These are phyloP conservation scores for Jasminum sambac DNA, from an alignment of 257 asterid genomes.

Conservation along the genomic window DNA sequence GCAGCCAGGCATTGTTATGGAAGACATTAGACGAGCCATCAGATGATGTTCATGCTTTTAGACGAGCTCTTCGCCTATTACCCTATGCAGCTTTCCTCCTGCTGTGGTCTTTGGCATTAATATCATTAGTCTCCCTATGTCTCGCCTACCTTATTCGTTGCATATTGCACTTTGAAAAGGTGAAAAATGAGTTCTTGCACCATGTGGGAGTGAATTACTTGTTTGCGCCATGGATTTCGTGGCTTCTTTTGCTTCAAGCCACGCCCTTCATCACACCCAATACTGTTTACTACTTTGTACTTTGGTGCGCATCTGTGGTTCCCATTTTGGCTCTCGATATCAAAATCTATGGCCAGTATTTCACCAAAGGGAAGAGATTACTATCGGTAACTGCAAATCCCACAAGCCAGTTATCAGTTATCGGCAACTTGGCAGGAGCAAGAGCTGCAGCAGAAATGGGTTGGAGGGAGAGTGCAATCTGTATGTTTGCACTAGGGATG, in stretches of 20 bases:
- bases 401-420: slow-evolving; percentile 60
- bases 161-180: slow-evolving; percentile 38
- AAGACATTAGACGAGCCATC: slow-evolving; percentile 32
- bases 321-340: slow-evolving; percentile 54
- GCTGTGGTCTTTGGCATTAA: slow-evolving; percentile 44
- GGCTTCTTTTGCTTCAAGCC: slow-evolving; percentile 61
- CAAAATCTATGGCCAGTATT: slow-evolving; percentile 72
- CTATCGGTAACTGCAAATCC: slow-evolving; percentile 61
- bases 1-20: slow-evolving; percentile 50
- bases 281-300: slow-evolving; percentile 23
- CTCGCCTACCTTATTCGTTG: slow-evolving; percentile 46
- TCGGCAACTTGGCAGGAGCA: slow-evolving; percentile 63
- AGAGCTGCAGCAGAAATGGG: slow-evolving; percentile 74
- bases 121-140: slow-evolving; percentile 41
- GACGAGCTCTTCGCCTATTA: slow-evolving; percentile 22
- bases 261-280: slow-evolving; percentile 45
- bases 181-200: slow-evolving; percentile 54
- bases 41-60: slow-evolving; percentile 3
- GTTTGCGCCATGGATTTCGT: slow-evolving; percentile 72
- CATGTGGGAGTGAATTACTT: slow-evolving; percentile 65
- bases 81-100: slow-evolving; percentile 23
- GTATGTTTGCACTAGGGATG: slow-evolving; percentile 57
- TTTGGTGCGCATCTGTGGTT: slow-evolving; percentile 53
- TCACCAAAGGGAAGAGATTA: slow-evolving; percentile 50
- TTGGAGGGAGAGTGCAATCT: slow-evolving; percentile 49